Evolutionary conservation across 768 basidiomycete genomes (phyloP).

Genomic region (Tulasnella calospora): DNA sequence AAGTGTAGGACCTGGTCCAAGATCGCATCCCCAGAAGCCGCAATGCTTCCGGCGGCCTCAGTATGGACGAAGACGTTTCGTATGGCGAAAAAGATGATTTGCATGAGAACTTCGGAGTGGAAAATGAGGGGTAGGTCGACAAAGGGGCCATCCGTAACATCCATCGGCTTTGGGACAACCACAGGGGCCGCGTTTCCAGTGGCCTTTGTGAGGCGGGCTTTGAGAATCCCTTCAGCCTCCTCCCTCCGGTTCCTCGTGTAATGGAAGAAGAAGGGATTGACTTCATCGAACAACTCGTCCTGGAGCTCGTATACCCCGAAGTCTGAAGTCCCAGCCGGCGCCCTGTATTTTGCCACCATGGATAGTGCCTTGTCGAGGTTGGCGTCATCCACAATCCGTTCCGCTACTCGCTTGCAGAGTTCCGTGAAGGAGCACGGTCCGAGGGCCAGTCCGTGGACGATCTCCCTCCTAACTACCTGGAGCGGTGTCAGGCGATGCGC

Average conservation of each 20-base stretch:
- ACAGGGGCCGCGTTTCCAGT: constrained; percentile 61
- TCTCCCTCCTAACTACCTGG: constrained; percentile 68
- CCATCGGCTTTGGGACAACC: constrained; percentile 66
- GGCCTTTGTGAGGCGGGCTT: constrained; percentile 60
- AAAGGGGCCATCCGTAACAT: constrained; percentile 65
- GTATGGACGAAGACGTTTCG: constrained; percentile 68
- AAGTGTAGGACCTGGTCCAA: constrained; percentile 86
- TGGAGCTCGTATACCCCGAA: constrained; percentile 84
- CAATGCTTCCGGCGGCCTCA: constrained; percentile 53
- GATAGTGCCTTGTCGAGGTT: constrained; percentile 73
- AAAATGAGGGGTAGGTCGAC: constrained; percentile 56
- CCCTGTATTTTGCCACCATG: constrained; percentile 74
- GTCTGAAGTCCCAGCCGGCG: constrained; percentile 73
- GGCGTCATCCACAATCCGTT: constrained; percentile 77
- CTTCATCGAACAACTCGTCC: constrained; percentile 74
- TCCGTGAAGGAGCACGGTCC: constrained; percentile 87
- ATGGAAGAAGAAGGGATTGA: constrained; percentile 94
- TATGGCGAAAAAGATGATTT: constrained; percentile 78
- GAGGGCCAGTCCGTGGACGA: constrained; percentile 84
- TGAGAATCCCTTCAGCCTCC: constrained; percentile 75
- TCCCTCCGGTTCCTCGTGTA: constrained; percentile 91
- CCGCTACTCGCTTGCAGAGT: constrained; percentile 83
- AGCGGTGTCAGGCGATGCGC: constrained; percentile 63
- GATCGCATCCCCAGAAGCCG: constrained; percentile 80
- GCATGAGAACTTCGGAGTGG: constrained; percentile 65